A percentile compares a stretch with the other conserved stretches of the same genome.
These are phyloP conservation scores for Paraurostyla sp. DNA, from an alignment of 73 alveolate genomes.

Conservation along the genomic window DNA sequence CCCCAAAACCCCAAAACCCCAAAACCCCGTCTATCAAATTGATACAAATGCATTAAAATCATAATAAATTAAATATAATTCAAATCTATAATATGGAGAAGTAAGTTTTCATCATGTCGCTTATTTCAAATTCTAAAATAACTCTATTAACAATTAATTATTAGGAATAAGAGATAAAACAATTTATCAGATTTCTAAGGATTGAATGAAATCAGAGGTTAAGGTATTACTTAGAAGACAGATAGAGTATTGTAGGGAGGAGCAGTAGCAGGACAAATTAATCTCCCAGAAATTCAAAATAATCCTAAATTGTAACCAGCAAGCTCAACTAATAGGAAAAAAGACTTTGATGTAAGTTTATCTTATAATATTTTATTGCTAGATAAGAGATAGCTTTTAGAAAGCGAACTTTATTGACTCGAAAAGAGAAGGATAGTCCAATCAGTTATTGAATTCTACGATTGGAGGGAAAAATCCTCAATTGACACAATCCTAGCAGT, in stretches of 20 bases:
- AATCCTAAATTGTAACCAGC: background rate
- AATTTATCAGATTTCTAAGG: background rate
- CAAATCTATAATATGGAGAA: background rate
- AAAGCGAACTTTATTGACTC: background rate
- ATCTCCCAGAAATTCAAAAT: slow-evolving; percentile 1
- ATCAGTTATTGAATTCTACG: background rate
- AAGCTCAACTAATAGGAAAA: background rate
- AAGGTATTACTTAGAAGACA: background rate
- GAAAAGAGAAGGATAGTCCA: background rate
- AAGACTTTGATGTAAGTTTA: background rate
- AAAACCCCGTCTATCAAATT: too few relatives aligned
- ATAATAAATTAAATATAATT: background rate
- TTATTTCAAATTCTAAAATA: background rate
- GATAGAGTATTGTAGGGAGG: background rate
- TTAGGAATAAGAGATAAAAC: background rate
- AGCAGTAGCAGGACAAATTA: background rate
- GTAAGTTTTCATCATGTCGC: background rate
- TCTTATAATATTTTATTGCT: background rate
- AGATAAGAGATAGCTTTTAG: background rate
- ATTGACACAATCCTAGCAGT: background rate
- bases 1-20: too few relatives aligned
- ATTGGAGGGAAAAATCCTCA: background rate
- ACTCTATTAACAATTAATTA: background rate
- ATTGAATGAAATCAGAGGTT: background rate
- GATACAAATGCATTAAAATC: too few relatives aligned